Conservation (phyloP, 345 rosid genomes). For the Linum trigynum region DNA sequence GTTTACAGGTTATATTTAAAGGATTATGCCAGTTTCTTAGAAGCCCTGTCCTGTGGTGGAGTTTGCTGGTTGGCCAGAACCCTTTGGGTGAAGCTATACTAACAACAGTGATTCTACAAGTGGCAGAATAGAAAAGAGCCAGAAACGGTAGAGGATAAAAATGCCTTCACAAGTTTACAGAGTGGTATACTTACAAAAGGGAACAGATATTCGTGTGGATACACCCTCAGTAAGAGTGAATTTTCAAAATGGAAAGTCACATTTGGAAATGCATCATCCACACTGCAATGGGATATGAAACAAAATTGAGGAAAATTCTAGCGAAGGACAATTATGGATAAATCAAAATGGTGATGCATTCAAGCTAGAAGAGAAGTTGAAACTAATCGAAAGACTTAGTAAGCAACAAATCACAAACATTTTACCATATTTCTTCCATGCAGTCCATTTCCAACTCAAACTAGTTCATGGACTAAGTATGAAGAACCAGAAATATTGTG, state of each 20-base stretch:
- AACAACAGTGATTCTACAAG: no score
- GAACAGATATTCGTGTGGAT: constrained; percentile 88
- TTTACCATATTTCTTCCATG: not conserved
- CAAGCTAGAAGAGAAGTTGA: not conserved
- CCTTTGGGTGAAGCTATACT: no score
- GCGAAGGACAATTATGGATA: not conserved
- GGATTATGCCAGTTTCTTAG: no score
- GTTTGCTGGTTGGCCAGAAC: no score
- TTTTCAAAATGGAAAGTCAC: constrained; percentile 82
- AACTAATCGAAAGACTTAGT: not conserved
- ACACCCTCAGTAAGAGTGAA: constrained; percentile 62
- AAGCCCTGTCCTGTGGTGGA: no score
- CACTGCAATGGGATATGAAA: constrained; percentile 37
- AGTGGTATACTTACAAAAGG: constrained; percentile 58
- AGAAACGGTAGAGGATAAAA: not conserved
- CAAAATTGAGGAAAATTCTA: not conserved
- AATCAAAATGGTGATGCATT: not conserved
- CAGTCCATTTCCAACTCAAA: not conserved
- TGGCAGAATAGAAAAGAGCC: not conserved
- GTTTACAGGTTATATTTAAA: no score
- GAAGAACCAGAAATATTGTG: not conserved
- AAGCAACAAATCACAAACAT: not conserved
- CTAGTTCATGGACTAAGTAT: not conserved
- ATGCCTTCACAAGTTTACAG: not conserved
- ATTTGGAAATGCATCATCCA: constrained; percentile 86